Conservation (phyloP, 2,329 filamentous ascomycete species). For the Fusarium multiceps region DNA sequence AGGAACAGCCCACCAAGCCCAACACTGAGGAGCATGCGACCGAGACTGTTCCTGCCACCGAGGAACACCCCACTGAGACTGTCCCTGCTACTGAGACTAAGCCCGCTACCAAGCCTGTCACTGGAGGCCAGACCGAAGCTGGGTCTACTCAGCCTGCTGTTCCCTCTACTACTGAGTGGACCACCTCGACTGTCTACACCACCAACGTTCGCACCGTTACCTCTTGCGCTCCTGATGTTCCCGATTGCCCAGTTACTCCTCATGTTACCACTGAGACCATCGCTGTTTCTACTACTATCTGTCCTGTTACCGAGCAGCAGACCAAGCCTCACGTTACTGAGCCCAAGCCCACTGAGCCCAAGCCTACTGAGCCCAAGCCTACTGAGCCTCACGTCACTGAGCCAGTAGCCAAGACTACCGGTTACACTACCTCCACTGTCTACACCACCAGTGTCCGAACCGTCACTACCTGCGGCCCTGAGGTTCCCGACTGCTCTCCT, state of each 20-base stretch:
- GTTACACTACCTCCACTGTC: slow-evolving; percentile 22
- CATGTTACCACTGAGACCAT: slow-evolving; percentile 34
- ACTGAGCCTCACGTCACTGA: slow-evolving; percentile 10
- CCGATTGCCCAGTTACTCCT: slow-evolving; percentile 19
- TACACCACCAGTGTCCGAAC: slow-evolving; percentile 38
- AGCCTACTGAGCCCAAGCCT: slow-evolving; percentile 6
- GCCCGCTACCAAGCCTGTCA: slow-evolving; percentile 19
- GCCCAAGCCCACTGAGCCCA: slow-evolving; percentile 6
- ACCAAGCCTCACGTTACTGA: slow-evolving; percentile 5
- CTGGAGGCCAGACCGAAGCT: slow-evolving; percentile 7
- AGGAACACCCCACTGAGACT: slow-evolving; percentile 6
- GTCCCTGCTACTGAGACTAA: not conserved
- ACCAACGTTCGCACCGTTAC: slow-evolving; percentile 35
- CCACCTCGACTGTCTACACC: slow-evolving; percentile 38
- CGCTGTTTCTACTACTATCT: slow-evolving; percentile 27
- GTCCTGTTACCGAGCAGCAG: slow-evolving; percentile 31
- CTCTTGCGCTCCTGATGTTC: slow-evolving; percentile 14
- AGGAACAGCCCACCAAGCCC: not conserved
- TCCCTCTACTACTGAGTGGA: slow-evolving; percentile 24
- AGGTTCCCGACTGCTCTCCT: slow-evolving; percentile 3
- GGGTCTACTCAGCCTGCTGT: slow-evolving; percentile 14
- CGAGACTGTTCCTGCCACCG: slow-evolving; percentile 1
- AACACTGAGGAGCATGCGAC: not conserved
- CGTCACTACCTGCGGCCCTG: slow-evolving; percentile 25
- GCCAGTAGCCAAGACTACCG: slow-evolving; percentile 25